phyloP scores from a whole-genome alignment of 2,329 filamentous ascomycete genomes.

The Phaeosphaeria sp. region DNA sequence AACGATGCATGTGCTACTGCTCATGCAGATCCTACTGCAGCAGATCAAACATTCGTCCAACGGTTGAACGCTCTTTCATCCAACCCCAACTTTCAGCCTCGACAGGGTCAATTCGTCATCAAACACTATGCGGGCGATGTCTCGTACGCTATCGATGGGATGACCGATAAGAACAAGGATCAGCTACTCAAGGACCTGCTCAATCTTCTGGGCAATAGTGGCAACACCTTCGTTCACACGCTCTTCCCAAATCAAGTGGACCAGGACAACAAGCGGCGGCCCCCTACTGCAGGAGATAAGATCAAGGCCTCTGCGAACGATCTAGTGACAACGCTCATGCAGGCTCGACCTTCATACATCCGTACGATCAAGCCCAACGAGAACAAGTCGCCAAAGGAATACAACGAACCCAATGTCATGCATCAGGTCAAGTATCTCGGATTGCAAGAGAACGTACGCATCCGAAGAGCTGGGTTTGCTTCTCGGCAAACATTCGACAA shows the following conservation, averaged over 20 bases:
- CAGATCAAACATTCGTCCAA: conserved; percentile 95
- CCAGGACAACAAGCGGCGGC: conserved; percentile 91
- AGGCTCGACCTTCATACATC: conserved; percentile 96
- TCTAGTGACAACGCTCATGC: conserved; percentile 93
- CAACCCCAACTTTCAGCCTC: conserved; percentile 87
- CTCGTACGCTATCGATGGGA: conserved; percentile 90
- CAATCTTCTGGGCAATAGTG: conserved; percentile 81
- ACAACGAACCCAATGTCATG: conserved; percentile 88
- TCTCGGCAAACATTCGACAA: conserved; percentile 98
- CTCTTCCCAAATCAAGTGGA: conserved; percentile 94
- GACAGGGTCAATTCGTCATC: conserved; percentile 96
- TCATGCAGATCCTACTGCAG: conserved; percentile 91
- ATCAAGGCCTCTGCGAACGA: conserved; percentile 96
- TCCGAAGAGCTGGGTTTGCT: conserved; percentile 93
- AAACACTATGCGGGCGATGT: conserved; percentile 99
- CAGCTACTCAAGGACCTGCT: conserved; percentile 93
- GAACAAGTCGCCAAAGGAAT: conserved; percentile 94
- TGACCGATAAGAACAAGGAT: conserved; percentile 99
- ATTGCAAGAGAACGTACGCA: conserved; percentile 98
- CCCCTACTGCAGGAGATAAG: conserved; percentile 93
- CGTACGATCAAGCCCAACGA: conserved; percentile 99
- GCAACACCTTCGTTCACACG: conserved; percentile 84
- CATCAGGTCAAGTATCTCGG: conserved; percentile 99
- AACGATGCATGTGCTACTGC: conserved; percentile 99
- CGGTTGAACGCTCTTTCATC: conserved; percentile 84